Base-by-base conservation (phyloP, 768 basidiomycete genomes). In the Trametes coccinea region DNA sequence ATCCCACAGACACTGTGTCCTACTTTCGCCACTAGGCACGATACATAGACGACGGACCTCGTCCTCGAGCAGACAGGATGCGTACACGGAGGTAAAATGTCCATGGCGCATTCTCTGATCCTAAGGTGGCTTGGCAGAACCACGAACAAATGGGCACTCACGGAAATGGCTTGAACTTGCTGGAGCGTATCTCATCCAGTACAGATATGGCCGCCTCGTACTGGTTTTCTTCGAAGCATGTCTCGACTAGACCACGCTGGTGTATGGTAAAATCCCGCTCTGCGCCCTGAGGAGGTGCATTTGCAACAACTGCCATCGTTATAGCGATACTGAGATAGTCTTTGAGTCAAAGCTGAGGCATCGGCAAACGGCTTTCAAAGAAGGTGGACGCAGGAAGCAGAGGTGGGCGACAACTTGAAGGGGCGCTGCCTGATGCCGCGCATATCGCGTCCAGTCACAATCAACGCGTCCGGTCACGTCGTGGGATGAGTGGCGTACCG, bases 201-300 rank as follows among this genome's bases (percentile, higher is more conserved):
- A 83, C 73, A 13, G 78, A 75, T 31, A 90, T 86, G 6, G 84
- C 90, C 5, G 83, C 78, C 66, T 89, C 85, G 64, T 88, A 90
- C 60, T 90, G 88, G 16, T 85, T 84, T 71, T 92, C 90, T 67
- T 92, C 90, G 17, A 92, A 83, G 60, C 86, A 86, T 55, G 80
- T 85, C 69, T 92, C 88, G 17, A 91, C 87, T 4, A 89, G 74
- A 37, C 78, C 79, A 39, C 80, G 77, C 66, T 83, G 82, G 66
- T 82, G 71, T 13, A 71, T 69, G 59, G 73, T 76, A 77, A 84
- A 79, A 54, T 82, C 81, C 9, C 73, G 73, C 60, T 82, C 81
- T 27, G 64, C 63, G 55, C 34, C 34, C 11, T n/a, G 49, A 6
- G 2, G 41, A 13, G 54, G 14, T n/a, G 39, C 31, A 22, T 52